Evolutionary conservation across 495 filamentous ascomycete genomes (phyloP).

Genomic region (Neohortaea acidophila): DNA sequence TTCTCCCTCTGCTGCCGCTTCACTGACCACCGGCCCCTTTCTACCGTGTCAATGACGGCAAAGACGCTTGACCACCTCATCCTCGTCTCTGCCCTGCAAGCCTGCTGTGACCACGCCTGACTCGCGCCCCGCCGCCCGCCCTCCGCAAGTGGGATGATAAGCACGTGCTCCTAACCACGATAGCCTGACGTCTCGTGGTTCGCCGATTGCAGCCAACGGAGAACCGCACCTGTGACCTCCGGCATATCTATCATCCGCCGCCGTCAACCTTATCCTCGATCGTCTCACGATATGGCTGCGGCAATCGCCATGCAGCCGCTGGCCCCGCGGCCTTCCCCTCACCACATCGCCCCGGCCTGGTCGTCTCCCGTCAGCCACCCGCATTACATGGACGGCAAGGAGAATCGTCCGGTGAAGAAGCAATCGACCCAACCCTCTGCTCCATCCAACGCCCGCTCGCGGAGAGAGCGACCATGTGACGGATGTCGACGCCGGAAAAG

Average conservation of each 20-base stretch:
- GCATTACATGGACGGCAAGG: conserved; percentile 20
- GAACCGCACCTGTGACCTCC: background rate
- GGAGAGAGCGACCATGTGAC: conserved; percentile 37
- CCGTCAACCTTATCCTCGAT: background rate
- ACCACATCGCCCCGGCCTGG: conserved; percentile 23
- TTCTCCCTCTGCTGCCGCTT: background rate
- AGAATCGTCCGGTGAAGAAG: conserved; percentile 21
- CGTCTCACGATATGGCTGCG: conserved; percentile 20
- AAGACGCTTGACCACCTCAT: conserved; percentile 9
- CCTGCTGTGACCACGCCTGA: conserved; percentile 3
- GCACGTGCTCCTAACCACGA: background rate
- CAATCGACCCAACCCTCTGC: conserved; percentile 9
- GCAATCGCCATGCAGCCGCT: conserved; percentile 25
- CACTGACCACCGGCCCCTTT: background rate
- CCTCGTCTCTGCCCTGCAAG: conserved; percentile 7
- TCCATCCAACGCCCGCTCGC: conserved; percentile 3
- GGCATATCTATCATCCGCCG: background rate
- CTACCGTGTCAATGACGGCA: conserved; percentile 12
- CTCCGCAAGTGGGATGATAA: background rate
- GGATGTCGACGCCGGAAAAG: conserved; percentile 73
- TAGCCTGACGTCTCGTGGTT: background rate
- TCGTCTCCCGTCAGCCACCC: conserved; percentile 5
- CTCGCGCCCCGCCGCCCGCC: background rate
- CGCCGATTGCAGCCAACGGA: background rate
- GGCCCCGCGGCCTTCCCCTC: conserved; percentile 24